Conservation (phyloP, 192 early-diverging fungal species). For the Rhizophagus prolifer region DNA sequence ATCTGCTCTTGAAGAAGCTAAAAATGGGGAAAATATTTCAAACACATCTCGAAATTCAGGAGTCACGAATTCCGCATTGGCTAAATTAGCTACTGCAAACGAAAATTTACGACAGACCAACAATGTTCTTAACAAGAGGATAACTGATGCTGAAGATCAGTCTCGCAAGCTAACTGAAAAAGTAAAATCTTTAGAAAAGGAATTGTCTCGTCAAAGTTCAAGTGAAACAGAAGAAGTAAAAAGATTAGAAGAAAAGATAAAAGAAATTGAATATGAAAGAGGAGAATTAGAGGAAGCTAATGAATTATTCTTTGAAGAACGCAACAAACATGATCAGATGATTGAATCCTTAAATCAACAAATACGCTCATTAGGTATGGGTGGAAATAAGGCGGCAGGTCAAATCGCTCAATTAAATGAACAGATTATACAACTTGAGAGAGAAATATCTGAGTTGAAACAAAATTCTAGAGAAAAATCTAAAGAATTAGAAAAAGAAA, state of each 20-base stretch:
- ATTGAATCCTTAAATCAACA: slow-evolving; percentile 16
- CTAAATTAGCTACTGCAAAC: slow-evolving; percentile 17
- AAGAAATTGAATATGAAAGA: slow-evolving; percentile 18
- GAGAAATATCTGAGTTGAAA: not conserved
- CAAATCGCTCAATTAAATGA: slow-evolving; percentile 13
- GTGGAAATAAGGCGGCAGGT: not conserved
- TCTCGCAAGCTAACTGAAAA: slow-evolving; percentile 8
- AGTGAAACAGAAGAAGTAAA: slow-evolving; percentile 1
- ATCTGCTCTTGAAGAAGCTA: slow-evolving; percentile 28
- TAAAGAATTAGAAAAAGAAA: slow-evolving; percentile 28
- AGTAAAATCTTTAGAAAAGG: slow-evolving; percentile 18
- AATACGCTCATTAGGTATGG: not conserved
- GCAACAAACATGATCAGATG: slow-evolving; percentile 12
- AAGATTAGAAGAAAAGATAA: slow-evolving; percentile 16
- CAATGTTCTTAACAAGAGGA: slow-evolving; percentile 12
- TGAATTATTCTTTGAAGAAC: slow-evolving; percentile 18
- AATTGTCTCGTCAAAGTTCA: not conserved
- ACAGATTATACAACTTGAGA: slow-evolving; percentile 12
- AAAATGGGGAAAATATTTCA: not conserved
- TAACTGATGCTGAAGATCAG: slow-evolving; percentile 12
- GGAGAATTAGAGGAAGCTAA: slow-evolving; percentile 16
- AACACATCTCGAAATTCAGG: not conserved
- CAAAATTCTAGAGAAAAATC: slow-evolving; percentile 5
- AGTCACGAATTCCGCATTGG: slow-evolving; percentile 10
- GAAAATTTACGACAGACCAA: slow-evolving; percentile 24